phyloP scores from a whole-genome alignment of 23 red algal genomes.

The Gracilariopsis chorda region DNA sequence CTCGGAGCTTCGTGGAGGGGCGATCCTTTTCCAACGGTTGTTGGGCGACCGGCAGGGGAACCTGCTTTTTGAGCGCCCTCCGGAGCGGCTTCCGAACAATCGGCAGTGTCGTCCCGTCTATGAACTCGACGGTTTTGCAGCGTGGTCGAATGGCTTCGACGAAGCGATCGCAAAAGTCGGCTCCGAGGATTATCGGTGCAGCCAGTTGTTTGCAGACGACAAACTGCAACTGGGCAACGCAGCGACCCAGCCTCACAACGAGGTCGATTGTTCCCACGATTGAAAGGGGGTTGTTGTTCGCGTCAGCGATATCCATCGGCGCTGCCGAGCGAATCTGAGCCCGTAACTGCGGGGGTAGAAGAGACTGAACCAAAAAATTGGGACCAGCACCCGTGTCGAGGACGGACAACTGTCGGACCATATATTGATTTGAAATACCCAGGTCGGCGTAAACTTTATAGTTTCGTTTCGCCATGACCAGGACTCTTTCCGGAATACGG shows the following conservation, averaged over 20 bases:
- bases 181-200: not conserved
- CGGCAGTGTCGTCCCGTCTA: not conserved
- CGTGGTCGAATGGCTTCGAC: not conserved
- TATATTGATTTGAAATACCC: not conserved
- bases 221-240: not conserved
- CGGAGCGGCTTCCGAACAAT: not conserved
- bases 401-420: not conserved
- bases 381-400: constrained; percentile 11
- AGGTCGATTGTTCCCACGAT: not conserved
- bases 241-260: not conserved
- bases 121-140: not conserved
- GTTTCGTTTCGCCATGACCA: not conserved
- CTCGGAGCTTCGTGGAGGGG: not conserved
- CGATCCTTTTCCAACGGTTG: not conserved
- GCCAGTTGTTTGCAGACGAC: constrained; percentile 5
- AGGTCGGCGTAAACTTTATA: constrained; percentile 11
- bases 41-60: not conserved
- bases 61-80: not conserved
- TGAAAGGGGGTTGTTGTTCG: not conserved
- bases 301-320: not conserved
- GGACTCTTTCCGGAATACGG: not conserved
- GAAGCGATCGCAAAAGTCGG: not conserved
- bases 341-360: not conserved
- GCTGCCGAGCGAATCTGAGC: not conserved
- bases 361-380: not conserved